These are phyloP conservation scores for Termitomyces sp. DNA, from an alignment of 768 basidiomycete genomes.

Conservation along the genomic window DNA sequence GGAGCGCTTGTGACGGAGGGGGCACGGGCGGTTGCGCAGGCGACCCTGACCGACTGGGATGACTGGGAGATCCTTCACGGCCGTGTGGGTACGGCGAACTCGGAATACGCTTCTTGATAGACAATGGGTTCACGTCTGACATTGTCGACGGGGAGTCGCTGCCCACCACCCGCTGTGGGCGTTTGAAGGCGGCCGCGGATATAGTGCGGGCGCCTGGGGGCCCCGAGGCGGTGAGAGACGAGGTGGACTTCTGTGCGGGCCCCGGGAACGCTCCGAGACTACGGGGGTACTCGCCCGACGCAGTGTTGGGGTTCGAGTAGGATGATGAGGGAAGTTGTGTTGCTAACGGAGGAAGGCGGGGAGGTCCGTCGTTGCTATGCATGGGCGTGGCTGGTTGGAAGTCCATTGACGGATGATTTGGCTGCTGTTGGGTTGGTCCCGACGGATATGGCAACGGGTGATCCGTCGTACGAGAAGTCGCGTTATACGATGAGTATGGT, in stretches of 20 bases:
- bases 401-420: constrained; percentile 1
- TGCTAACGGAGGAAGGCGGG: constrained; percentile 6
- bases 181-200: constrained; percentile 70
- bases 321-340: constrained; percentile 15
- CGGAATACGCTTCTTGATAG: constrained; percentile 44
- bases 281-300: constrained; percentile 33
- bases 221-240: constrained; percentile 13
- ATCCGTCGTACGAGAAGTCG: constrained; percentile 10
- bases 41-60: constrained; percentile 8
- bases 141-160: constrained; percentile 19
- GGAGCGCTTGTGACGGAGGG: constrained; percentile 9
- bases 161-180: constrained; percentile 35
- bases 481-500: constrained; percentile 16
- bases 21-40: constrained; percentile 14
- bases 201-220: constrained; percentile 52
- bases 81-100: constrained; percentile 35
- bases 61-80: constrained; percentile 15
- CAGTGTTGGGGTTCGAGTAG: constrained; percentile 23
- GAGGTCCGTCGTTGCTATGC: constrained; percentile 5
- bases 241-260: constrained; percentile 13
- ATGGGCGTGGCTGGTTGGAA: not conserved
- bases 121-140: constrained; percentile 43
- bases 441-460: not conserved
- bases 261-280: constrained; percentile 14
- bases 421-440: constrained; percentile 5